A percentile compares a stretch with the other conserved stretches of the same genome.
phyloP scores from a whole-genome alignment of 768 basidiomycete genomes.

The Pisolithus tinctorius region DNA sequence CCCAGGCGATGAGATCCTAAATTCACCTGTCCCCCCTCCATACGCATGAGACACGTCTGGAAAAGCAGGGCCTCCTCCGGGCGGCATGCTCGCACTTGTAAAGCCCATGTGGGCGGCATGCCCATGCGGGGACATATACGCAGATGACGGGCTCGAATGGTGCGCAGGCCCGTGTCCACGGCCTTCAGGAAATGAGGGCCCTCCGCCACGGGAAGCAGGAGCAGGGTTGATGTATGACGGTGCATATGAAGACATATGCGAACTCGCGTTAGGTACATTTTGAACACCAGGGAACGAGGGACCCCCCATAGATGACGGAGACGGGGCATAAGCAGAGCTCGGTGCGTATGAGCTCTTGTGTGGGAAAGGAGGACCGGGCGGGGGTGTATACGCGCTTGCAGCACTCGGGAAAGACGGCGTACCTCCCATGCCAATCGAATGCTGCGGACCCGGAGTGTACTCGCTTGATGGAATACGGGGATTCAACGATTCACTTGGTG shows the following conservation, averaged over 20 bases:
- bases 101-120: slow-evolving; percentile 1
- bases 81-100: slow-evolving; percentile 8
- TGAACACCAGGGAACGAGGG: neutral
- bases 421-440: neutral
- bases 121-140: slow-evolving; percentile 11
- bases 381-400: slow-evolving; percentile 6
- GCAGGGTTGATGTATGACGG: slow-evolving; percentile 5
- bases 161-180: slow-evolving; percentile 6
- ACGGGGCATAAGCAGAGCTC: slow-evolving; percentile 10
- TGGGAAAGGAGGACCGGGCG: slow-evolving; percentile 5
- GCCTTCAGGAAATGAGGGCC: slow-evolving; percentile 4
- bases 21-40: slow-evolving; percentile 12
- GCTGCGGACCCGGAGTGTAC: neutral
- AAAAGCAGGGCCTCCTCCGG: slow-evolving; percentile 30
- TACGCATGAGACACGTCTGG: slow-evolving; percentile 29
- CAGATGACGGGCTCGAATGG: slow-evolving; percentile 4
- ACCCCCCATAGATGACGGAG: neutral
- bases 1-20: slow-evolving; percentile 1
- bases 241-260: slow-evolving; percentile 21
- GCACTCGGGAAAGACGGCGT: neutral
- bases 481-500: neutral
- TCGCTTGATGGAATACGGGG: neutral
- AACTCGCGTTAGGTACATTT: slow-evolving; percentile 2
- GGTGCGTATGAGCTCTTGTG: slow-evolving; percentile 4
- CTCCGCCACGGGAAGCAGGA: slow-evolving; percentile 6